phyloP scores from a whole-genome alignment of 352 stramenopile species.

The Phytophthora pisi region DNA sequence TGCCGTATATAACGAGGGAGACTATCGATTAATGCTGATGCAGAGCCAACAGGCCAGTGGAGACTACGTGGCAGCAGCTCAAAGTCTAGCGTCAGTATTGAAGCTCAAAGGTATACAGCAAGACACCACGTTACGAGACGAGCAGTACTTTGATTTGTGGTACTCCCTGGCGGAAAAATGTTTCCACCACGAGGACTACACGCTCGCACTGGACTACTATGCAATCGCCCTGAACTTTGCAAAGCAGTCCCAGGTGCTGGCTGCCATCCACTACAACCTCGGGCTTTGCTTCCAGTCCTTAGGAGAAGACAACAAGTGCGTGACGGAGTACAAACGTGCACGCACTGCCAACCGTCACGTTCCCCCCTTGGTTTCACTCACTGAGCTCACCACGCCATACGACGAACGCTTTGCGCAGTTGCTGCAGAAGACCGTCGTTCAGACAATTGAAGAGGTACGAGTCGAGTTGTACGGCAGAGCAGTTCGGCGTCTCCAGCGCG shows the following conservation, averaged over 20 bases:
- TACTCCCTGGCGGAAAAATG: conserved; percentile 60
- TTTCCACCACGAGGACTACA: conserved; percentile 71
- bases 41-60: conserved; percentile 66
- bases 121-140: conserved; percentile 44
- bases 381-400: conserved; percentile 51
- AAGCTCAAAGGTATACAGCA: conserved; percentile 35
- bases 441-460: conserved; percentile 65
- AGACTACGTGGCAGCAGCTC: conserved; percentile 58
- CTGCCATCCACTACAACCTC: conserved; percentile 59
- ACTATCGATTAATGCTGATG: conserved; percentile 75
- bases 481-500: conserved; percentile 60
- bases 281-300: conserved; percentile 64
- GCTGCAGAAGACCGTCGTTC: conserved; percentile 47
- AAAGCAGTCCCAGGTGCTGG: conserved; percentile 64
- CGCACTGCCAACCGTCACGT: conserved; percentile 72
- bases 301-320: conserved; percentile 51
- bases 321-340: conserved; percentile 71
- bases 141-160: conserved; percentile 66
- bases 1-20: conserved; percentile 38
- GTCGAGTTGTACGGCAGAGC: conserved; percentile 64
- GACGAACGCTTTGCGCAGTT: conserved; percentile 54
- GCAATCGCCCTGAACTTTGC: conserved; percentile 62
- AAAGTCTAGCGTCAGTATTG: conserved; percentile 53
- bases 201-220: conserved; percentile 67
- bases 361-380: conserved; percentile 41